These are phyloP conservation scores for Auricularia sp. DNA, from an alignment of 768 basidiomycete species.

Conservation along the genomic window DNA sequence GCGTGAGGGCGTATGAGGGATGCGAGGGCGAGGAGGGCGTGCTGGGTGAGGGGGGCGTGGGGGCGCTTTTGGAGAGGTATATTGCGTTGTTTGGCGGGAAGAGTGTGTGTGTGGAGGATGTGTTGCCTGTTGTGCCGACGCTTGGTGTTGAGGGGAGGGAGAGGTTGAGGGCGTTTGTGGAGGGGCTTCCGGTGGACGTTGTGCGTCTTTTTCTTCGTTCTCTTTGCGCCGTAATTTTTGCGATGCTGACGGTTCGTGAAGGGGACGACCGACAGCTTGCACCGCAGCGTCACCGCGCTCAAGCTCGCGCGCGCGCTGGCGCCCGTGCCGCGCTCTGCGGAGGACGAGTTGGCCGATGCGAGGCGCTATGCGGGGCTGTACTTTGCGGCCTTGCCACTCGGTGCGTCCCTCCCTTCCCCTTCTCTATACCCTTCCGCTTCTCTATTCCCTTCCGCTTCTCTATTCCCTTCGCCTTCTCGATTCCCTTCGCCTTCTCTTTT, in stretches of 20 bases:
- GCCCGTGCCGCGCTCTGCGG: slow-evolving; percentile 38
- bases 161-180: slow-evolving; percentile 47
- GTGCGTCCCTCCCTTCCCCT: slow-evolving; percentile 8
- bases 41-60: background rate
- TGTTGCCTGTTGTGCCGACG: slow-evolving; percentile 53
- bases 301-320: slow-evolving; percentile 60
- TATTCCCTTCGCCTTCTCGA: background rate
- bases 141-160: slow-evolving; percentile 39
- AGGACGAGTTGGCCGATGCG: slow-evolving; percentile 45
- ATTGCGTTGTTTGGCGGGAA: slow-evolving; percentile 68
- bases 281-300: slow-evolving; percentile 58
- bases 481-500: background rate
- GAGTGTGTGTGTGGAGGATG: slow-evolving; percentile 79
- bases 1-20: slow-evolving; percentile 33
- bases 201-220: slow-evolving; percentile 31
- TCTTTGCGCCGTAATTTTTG: no score
- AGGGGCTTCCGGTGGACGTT: slow-evolving; percentile 34
- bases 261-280: slow-evolving; percentile 44
- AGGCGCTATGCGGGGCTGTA: slow-evolving; percentile 50
- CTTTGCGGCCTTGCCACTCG: slow-evolving; percentile 55
- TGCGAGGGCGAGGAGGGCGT: slow-evolving; percentile 36
- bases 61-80: slow-evolving; percentile 50
- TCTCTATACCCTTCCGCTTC: background rate
- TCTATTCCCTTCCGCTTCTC: background rate
- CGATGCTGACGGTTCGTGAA: no score